These are phyloP conservation scores for Aschersonia sp. DNA, from an alignment of 2,329 filamentous ascomycete species.

Conservation along the genomic window DNA sequence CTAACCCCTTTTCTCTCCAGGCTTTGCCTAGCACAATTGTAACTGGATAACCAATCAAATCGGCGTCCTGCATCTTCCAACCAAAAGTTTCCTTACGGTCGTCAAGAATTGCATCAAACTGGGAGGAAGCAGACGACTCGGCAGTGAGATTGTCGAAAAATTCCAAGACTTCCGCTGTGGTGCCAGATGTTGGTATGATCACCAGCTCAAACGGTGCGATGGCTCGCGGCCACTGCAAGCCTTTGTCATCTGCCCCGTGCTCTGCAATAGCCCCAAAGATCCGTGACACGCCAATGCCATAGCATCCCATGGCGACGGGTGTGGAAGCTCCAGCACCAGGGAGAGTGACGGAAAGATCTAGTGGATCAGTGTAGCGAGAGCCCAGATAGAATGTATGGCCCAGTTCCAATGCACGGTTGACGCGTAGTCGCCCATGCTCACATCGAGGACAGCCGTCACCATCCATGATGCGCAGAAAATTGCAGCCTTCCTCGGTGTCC, in stretches of 20 bases:
- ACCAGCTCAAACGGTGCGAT: conserved; percentile 76
- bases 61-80: conserved; percentile 85
- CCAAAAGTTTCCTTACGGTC: conserved; percentile 54
- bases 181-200: conserved; percentile 40
- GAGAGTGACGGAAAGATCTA: conserved; percentile 47
- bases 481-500: conserved; percentile 24
- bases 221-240: conserved; percentile 73
- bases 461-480: conserved; percentile 48
- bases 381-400: conserved; percentile 93
- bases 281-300: conserved; percentile 85
- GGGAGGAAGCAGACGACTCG: conserved; percentile 3
- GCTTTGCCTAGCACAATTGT: conserved; percentile 62
- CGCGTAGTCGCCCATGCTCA: conserved; percentile 40
- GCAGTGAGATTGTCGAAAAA: conserved; percentile 48
- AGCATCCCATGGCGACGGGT: conserved; percentile 84
- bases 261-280: conserved; percentile 80
- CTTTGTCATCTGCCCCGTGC: conserved; percentile 53
- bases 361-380: conserved; percentile 67
- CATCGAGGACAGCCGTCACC: conserved; percentile 68
- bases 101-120: conserved; percentile 56
- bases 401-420: conserved; percentile 69
- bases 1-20: conserved; percentile 43
- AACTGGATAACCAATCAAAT: conserved; percentile 77
- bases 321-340: conserved; percentile 19
- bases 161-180: conserved; percentile 31